phyloP scores from a whole-genome alignment of 139 green algal genomes.

The Chlorella sorokiniana region DNA sequence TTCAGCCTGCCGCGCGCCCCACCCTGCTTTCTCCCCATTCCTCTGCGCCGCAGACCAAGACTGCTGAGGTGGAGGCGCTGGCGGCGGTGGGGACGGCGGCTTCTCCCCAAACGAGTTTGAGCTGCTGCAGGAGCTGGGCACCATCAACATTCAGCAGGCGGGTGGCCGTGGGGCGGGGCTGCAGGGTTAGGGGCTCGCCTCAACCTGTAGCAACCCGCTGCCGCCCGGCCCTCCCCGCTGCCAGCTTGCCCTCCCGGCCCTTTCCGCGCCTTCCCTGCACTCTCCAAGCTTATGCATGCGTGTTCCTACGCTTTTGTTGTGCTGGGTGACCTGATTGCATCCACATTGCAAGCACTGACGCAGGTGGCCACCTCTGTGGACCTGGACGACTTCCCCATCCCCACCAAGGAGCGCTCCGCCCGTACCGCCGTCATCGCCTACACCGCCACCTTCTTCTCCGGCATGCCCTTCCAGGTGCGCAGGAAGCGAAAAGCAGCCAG shows the following conservation, averaged over 20 bases:
- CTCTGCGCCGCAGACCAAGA: slow-evolving; percentile 24
- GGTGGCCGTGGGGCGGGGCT: neutral
- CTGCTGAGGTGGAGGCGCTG: slow-evolving; percentile 43
- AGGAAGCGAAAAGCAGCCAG: too few relatives aligned
- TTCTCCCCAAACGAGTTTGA: slow-evolving; percentile 72
- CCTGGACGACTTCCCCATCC: slow-evolving; percentile 12
- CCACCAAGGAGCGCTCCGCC: slow-evolving; percentile 9
- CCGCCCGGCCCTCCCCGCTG: too few relatives aligned
- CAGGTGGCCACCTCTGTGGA: slow-evolving; percentile 33
- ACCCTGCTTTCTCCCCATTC: neutral
- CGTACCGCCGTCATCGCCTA: slow-evolving; percentile 72
- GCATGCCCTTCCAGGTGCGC: slow-evolving; percentile 60
- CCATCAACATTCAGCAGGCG: slow-evolving; percentile 64
- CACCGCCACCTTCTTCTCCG: slow-evolving; percentile 56
- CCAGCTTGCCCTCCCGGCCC: too few relatives aligned
- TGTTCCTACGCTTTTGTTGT: neutral
- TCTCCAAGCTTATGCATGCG: too few relatives aligned
- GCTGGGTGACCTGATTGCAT: neutral
- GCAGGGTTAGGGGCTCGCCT: too few relatives aligned
- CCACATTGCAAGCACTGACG: too few relatives aligned
- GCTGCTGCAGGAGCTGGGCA: slow-evolving; percentile 65
- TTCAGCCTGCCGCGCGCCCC: neutral
- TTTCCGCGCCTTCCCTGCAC: too few relatives aligned
- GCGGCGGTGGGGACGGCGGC: slow-evolving; percentile 58
- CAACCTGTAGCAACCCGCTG: too few relatives aligned